phyloP scores from a whole-genome alignment of 169 alveolate species.

The Plasmodium gaboni region DNA sequence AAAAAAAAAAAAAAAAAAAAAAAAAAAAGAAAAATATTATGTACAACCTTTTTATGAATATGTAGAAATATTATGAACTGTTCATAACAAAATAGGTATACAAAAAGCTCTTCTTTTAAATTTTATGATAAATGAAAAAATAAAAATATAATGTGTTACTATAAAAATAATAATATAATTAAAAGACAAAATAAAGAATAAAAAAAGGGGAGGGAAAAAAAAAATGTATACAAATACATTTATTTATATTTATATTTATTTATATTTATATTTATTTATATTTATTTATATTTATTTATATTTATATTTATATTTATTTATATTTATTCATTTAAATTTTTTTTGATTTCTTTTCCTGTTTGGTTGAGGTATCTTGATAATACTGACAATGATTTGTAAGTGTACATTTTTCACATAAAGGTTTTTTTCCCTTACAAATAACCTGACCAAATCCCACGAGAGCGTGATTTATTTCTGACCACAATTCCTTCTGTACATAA shows the following conservation, averaged over 20 bases:
- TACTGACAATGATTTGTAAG: constrained; percentile 46
- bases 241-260: not conserved
- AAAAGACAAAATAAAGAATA: too few relatives aligned
- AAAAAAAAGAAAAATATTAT: too few relatives aligned
- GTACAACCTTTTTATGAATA: too few relatives aligned
- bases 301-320: not conserved
- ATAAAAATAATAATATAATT: too few relatives aligned
- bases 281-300: not conserved
- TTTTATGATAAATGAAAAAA: too few relatives aligned
- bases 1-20: too few relatives aligned
- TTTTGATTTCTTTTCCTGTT: not conserved
- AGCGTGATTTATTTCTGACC: constrained; percentile 93
- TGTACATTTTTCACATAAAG: constrained; percentile 58
- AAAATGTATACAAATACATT: too few relatives aligned
- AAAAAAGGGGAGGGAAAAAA: too few relatives aligned
- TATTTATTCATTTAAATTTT: constrained; percentile 3
- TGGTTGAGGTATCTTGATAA: constrained; percentile 22
- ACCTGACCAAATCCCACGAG: constrained; percentile 98
- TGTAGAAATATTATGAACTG: constrained; percentile 20
- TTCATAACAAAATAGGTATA: constrained; percentile 17
- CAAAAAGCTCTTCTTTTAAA: too few relatives aligned
- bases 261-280: not conserved
- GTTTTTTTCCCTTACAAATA: constrained; percentile 90
- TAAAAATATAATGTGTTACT: too few relatives aligned
- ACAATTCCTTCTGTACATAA: constrained; percentile 89